Percentiles rank a stretch among this genome's conserved stretches.
Evolutionary conservation across 257 asterid genomes (phyloP).

Genomic region (Capsicum baccatum): DNA sequence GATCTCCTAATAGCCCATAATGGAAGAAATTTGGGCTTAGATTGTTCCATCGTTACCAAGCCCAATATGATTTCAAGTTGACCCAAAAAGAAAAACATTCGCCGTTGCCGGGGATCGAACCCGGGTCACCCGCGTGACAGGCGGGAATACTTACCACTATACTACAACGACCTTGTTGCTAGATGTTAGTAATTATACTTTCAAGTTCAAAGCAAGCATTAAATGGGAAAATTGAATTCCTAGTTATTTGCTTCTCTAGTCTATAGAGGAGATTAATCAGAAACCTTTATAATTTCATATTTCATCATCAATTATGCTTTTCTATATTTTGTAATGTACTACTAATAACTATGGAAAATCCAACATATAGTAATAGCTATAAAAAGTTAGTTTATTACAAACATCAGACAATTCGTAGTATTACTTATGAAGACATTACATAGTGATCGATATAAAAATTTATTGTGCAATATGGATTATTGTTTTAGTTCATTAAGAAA

Average conservation of each 20-base stretch:
- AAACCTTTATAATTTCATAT: background rate
- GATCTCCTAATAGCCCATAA: background rate
- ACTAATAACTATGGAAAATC: background rate
- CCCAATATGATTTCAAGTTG: background rate
- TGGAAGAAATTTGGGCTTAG: background rate
- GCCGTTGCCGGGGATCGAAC: slow-evolving; percentile 99
- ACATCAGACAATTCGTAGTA: background rate
- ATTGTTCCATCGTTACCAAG: background rate
- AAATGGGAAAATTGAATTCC: background rate
- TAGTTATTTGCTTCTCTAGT: background rate
- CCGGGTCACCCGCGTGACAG: slow-evolving; percentile 99
- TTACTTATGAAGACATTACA: background rate
- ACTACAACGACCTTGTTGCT: slow-evolving; percentile 66
- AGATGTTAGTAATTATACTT: no score
- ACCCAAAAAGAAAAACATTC: background rate
- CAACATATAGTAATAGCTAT: background rate
- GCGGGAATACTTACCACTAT: slow-evolving; percentile 98
- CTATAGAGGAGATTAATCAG: no score
- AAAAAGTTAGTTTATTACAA: background rate
- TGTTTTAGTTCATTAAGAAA: background rate
- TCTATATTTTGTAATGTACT: no score
- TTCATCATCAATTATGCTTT: background rate
- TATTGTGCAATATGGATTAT: background rate
- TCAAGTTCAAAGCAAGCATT: no score
- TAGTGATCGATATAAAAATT: background rate